Conservation (phyloP, 2,329 filamentous ascomycete genomes). For the Diaporthe humulicola region DNA sequence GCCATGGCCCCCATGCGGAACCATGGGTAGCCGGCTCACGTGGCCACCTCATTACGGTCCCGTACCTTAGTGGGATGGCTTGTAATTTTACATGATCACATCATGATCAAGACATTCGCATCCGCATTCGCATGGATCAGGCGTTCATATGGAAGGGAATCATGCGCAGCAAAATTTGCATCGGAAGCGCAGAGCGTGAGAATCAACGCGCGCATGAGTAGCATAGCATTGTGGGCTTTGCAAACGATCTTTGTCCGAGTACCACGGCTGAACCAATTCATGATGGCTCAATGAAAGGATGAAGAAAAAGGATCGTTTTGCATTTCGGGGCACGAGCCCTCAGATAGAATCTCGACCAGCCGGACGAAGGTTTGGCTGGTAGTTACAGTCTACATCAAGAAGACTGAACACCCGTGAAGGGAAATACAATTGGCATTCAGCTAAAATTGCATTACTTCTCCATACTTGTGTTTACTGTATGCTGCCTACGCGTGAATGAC, state of each 20-base stretch:
- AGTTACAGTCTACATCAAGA: background rate
- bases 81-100: slow-evolving; percentile 27
- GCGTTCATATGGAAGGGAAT: slow-evolving; percentile 15
- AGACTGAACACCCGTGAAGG: slow-evolving; percentile 1
- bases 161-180: slow-evolving; percentile 12
- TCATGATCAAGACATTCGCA: slow-evolving; percentile 5
- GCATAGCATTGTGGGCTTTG: slow-evolving; percentile 26
- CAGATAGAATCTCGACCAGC: slow-evolving; percentile 17
- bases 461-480: background rate
- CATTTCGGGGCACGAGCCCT: background rate
- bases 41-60: background rate
- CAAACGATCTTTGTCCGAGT: background rate
- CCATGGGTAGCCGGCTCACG: background rate
- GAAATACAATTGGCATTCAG: slow-evolving; percentile 1
- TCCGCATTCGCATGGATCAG: slow-evolving; percentile 5
- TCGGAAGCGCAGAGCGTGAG: slow-evolving; percentile 13
- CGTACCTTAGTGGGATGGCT: background rate
- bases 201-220: background rate
- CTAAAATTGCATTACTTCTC: background rate
- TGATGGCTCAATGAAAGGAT: slow-evolving; percentile 10
- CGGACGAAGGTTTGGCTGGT: background rate
- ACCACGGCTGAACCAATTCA: slow-evolving; percentile 17
- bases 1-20: background rate
- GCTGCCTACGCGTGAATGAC: background rate
- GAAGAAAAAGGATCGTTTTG: background rate